phyloP scores from a whole-genome alignment of 1,139 yeast genomes.

The Blastobotrys malaysiensis region DNA sequence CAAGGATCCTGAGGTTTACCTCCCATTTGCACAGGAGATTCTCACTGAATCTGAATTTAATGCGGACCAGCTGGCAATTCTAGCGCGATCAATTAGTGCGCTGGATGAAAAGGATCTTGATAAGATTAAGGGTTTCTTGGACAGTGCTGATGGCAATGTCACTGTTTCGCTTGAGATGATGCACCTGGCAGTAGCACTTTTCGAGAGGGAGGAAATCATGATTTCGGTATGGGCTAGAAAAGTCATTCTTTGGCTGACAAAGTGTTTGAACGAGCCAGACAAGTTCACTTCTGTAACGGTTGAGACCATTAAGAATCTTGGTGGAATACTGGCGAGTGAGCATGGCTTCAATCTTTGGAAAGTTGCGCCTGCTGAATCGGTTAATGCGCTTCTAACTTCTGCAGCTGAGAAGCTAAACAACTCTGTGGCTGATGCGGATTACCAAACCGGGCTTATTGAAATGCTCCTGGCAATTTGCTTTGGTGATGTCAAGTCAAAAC shows the following conservation, averaged over 20 bases:
- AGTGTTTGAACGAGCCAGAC: conserved; percentile 8
- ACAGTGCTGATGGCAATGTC: conserved; percentile 4
- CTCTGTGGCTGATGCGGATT: not conserved
- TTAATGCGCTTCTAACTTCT: not conserved
- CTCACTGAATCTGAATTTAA: not conserved
- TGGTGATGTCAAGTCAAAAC: not conserved
- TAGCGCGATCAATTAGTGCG: not conserved
- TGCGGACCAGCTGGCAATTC: not conserved
- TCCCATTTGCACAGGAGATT: not conserved
- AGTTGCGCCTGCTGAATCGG: not conserved
- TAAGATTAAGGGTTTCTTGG: not conserved
- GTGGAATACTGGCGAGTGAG: not conserved
- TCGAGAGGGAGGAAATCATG: not conserved
- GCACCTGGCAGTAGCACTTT: conserved; percentile 6
- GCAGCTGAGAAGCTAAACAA: not conserved
- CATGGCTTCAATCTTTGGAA: not conserved
- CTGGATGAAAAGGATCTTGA: not conserved
- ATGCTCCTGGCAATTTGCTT: not conserved
- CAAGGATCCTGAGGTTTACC: not conserved
- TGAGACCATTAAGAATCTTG: not conserved
- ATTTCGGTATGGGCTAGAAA: conserved; percentile 11
- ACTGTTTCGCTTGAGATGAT: conserved; percentile 7
- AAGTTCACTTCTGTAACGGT: not conserved
- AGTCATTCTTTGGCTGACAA: conserved; percentile 26
- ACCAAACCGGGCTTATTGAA: not conserved